Evolutionary conservation across 177 flowering plant species (phyloP).

Genomic region (Vitis hybrid): DNA sequence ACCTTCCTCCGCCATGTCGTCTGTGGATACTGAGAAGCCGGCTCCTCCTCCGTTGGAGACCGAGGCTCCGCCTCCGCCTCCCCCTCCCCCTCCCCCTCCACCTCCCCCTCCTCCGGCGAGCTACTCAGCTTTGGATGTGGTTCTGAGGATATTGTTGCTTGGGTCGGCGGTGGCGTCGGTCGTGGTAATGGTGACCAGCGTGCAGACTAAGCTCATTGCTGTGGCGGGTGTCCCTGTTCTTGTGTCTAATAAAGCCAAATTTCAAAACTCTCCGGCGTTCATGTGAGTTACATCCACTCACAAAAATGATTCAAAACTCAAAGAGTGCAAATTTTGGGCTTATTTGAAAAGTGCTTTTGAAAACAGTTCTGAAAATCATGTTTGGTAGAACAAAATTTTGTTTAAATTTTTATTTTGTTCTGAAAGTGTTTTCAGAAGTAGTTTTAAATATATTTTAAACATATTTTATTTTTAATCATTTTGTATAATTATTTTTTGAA

Average conservation of each 20-base stretch:
- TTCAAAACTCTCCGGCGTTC: slow-evolving; percentile 63
- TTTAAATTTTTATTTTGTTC: too few species aligned
- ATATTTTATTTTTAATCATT: too few species aligned
- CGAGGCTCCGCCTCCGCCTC: background rate
- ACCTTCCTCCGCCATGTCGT: background rate
- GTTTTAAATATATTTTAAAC: too few species aligned
- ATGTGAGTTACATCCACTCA: slow-evolving; percentile 38
- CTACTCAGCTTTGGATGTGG: slow-evolving; percentile 9
- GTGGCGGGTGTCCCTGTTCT: background rate
- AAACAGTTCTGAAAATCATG: too few species aligned
- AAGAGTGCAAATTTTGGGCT: background rate
- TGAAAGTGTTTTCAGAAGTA: too few species aligned
- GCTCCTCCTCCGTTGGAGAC: too few species aligned
- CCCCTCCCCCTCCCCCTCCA: background rate
- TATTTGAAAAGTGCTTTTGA: too few species aligned
- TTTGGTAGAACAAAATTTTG: too few species aligned
- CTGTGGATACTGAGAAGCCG: slow-evolving; percentile 6
- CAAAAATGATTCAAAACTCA: background rate
- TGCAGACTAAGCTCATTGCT: slow-evolving; percentile 23
- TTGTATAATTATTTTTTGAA: too few species aligned
- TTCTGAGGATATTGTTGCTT: slow-evolving; percentile 29
- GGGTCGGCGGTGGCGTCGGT: slow-evolving; percentile 24
- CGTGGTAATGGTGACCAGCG: slow-evolving; percentile 33
- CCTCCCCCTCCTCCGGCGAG: background rate
- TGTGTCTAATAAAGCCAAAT: slow-evolving; percentile 24